These are phyloP conservation scores for Zancudomyces culisetae DNA, from an alignment of 371 early-diverging fungal species.

Conservation along the genomic window DNA sequence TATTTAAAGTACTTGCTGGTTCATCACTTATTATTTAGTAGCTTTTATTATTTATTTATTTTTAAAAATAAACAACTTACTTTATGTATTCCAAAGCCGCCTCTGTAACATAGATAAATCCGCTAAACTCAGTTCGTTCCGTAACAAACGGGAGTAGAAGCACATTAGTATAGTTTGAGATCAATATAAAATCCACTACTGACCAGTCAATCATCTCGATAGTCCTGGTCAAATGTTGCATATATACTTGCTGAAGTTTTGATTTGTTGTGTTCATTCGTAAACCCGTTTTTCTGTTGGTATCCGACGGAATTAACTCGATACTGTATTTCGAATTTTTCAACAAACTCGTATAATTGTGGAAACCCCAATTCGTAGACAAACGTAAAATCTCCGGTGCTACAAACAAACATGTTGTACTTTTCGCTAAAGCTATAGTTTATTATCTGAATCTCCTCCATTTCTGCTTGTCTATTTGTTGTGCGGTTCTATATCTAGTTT, in stretches of 20 bases:
- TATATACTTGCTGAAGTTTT: conserved; percentile 6
- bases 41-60: too few relatives aligned
- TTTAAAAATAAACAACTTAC: conserved; percentile 13
- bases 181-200: conserved; percentile 48
- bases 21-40: too few relatives aligned
- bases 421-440: conserved; percentile 1
- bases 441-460: not conserved
- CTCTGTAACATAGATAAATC: conserved; percentile 60
- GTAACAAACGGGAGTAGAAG: conserved; percentile 65
- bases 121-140: conserved; percentile 63
- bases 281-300: not conserved
- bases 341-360: not conserved
- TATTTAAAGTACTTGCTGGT: too few relatives aligned
- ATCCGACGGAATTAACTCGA: not conserved
- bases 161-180: conserved; percentile 53
- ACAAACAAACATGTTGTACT: conserved; percentile 1
- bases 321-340: not conserved
- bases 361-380: conserved; percentile 1
- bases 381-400: conserved; percentile 1
- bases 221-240: conserved; percentile 1
- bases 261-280: not conserved
- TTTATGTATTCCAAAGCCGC: conserved; percentile 58
- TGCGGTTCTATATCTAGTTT: too few relatives aligned
- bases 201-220: conserved; percentile 20
- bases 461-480: not conserved